Evolutionary conservation across 1,284 basidiomycete genomes (phyloP), one percentile per base, ranked within the genome.

Genomic region (Taiwanofungus camphoratus): DNA sequence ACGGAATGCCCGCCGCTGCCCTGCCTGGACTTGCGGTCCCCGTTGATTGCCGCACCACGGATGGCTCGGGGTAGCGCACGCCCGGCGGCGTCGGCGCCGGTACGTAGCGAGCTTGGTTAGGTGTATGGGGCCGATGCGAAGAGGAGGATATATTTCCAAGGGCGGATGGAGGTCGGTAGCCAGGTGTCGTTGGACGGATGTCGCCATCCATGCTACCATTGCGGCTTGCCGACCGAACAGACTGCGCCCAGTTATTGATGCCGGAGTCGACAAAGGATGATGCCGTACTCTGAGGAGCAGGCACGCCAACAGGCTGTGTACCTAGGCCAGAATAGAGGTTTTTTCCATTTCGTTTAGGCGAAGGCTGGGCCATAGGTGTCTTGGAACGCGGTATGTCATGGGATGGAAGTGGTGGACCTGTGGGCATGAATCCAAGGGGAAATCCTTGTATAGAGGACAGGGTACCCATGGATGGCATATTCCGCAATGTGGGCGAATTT

Each of bases 381-480:
- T 44, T 46, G 16, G 41, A 35, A 9, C 38, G 19, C 37, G 37
- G 32, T 13, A 16, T 35, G 22, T 36, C 33, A 16, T 43, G 31
- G 15, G 34, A 24, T n/a, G 45, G 16, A 18, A 16, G 24, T 3
- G 49, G 36, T 1, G 47, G 39, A 6, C 33, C 42, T 7, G 41
- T 30, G 6, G 57, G 51, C 11, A 53, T 41, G 29, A 59, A 55
- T 1, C 57, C 52, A 11, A 51, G 43, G 23, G 58, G 58, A 8
- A 50, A 33, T 12, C 32, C 39, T 23, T 39, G 44, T 15, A 20
- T 31, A 33, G 39, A 39, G 4, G 12, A 5, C 5, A 30, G 29
- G 34, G 26, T 4, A 4, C 31, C 41, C 16, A 20, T 42, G 24
- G 44, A 44, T 46, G 19, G 39, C 29, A 34, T 46, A 46, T 12